phyloP scores from a whole-genome alignment of 352 stramenopile genomes.

The Phytopythium vexans region DNA sequence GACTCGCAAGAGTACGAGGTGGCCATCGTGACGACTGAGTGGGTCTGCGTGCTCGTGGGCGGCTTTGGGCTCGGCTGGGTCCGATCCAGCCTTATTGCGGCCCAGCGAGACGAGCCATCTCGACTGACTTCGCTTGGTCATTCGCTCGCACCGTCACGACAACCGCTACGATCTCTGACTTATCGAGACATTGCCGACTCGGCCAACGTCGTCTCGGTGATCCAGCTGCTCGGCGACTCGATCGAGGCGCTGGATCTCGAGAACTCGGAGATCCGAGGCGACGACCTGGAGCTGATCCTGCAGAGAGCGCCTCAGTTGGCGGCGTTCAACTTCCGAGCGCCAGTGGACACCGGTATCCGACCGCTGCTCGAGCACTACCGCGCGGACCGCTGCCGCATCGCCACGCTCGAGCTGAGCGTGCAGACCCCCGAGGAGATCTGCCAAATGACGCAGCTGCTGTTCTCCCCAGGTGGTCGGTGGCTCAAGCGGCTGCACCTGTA shows the following conservation, averaged over 20 bases:
- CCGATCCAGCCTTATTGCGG: neutral
- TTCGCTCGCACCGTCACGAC: slow-evolving; percentile 1
- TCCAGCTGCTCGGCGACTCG: slow-evolving; percentile 12
- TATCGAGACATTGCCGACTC: slow-evolving; percentile 15
- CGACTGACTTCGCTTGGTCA: neutral
- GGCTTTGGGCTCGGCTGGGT: slow-evolving; percentile 35
- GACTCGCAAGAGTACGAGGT: slow-evolving; percentile 30
- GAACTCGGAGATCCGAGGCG: slow-evolving; percentile 1
- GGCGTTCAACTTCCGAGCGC: slow-evolving; percentile 4
- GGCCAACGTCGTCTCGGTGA: slow-evolving; percentile 11
- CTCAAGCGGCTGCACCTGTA: slow-evolving; percentile 2
- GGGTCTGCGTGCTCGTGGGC: slow-evolving; percentile 31
- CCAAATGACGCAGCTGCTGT: slow-evolving; percentile 1
- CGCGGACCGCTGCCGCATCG: neutral
- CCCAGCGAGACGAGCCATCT: slow-evolving; percentile 5
- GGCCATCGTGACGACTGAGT: slow-evolving; percentile 15
- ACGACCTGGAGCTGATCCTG: slow-evolving; percentile 16
- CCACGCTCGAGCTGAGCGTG: slow-evolving; percentile 4
- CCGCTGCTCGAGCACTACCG: slow-evolving; percentile 1
- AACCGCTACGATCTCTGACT: slow-evolving; percentile 13
- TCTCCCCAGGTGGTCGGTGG: neutral
- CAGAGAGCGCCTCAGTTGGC: slow-evolving; percentile 18
- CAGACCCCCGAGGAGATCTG: neutral
- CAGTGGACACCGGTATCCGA: neutral
- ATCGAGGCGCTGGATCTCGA: slow-evolving; percentile 15